phyloP scores from a whole-genome alignment of 805 yeast species.

The Saturnispora silvae region DNA sequence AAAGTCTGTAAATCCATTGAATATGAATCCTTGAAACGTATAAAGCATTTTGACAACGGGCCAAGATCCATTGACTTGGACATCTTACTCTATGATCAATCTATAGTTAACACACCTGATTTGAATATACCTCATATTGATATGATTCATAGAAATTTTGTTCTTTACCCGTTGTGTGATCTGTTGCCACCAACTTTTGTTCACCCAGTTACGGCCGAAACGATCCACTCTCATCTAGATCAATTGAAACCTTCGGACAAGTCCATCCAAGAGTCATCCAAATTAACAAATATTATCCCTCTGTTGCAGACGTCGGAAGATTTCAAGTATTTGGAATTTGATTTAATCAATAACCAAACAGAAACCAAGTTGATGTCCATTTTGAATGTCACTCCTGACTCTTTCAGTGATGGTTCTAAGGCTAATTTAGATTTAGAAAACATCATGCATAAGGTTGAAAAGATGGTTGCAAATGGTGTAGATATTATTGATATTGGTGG shows the following conservation, averaged over 20 bases:
- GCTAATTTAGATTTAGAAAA: conserved; percentile 27
- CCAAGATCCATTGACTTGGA: conserved; percentile 90
- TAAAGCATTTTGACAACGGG: conserved; percentile 77
- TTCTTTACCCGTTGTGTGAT: conserved; percentile 80
- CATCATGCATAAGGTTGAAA: conserved; percentile 35
- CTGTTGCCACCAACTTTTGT: conserved; percentile 50
- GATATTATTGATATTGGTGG: conserved; percentile 88
- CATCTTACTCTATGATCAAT: conserved; percentile 59
- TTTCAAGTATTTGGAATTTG: conserved; percentile 30
- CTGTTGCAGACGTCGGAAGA: conserved; percentile 13
- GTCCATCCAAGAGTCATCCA: conserved; percentile 39
- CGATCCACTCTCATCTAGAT: conserved; percentile 55
- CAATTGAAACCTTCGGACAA: conserved; percentile 27
- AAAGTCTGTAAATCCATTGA: conserved; percentile 63
- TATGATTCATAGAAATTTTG: conserved; percentile 86
- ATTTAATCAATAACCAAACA: conserved; percentile 31
- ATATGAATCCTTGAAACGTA: conserved; percentile 56
- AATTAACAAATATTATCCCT: conserved; percentile 43
- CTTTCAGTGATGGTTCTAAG: conserved; percentile 84
- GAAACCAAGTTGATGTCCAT: conserved; percentile 79
- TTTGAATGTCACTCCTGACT: conserved; percentile 85
- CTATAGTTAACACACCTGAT: conserved; percentile 43
- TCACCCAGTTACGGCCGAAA: conserved; percentile 85
- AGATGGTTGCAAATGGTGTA: conserved; percentile 52
- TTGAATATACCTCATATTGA: conserved; percentile 77